Evolutionary conservation across 805 yeast genomes (phyloP), one percentile per base, ranked within the genome.

Genomic region (Ogataea salicorniae): DNA sequence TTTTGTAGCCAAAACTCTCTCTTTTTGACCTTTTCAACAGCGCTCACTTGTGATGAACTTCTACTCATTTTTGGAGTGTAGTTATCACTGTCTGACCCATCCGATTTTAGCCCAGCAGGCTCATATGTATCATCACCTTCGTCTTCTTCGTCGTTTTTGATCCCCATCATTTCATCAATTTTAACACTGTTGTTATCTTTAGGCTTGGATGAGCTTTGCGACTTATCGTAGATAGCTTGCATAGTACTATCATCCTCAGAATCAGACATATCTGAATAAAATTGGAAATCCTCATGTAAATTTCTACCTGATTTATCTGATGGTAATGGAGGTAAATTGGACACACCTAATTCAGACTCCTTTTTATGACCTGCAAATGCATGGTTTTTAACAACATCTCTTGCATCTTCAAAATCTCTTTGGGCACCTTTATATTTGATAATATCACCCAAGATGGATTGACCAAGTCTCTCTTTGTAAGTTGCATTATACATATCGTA

Each of bases 361-460:
- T 33, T 33, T 23, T n/a, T 39, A 13, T 33, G 23, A 15, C 34
- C 41, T 23, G 61, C 62, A 47, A 56, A 58, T 59, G 92, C 91
- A 49, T 79, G 77, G 62, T 86, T 86, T 4, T 69, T 62, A 3
- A 84, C 87, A 49, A 76, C 66, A 37, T 67, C 69, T 63, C 95
- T 74, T 49, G 86, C 92, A 65, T 87, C 94, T 43, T 77, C 80
- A 61, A 87, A 87, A 60, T 85, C 89, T 62, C 96, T 72, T 55
- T 76, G 80, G 53, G 79, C 80, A 8, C 95, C 95, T 49, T 75
- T 79, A 60, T 81, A 84, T 57, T 80, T 82, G 50, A 88, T 85
- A 15, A 87, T 84, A 52, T 84, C 87, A 2, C 95, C 96, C 46
- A 89, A 67, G 6, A 89, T 82, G 55, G 88, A 84, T 64, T 78